Base-by-base conservation (phyloP, 2,329 filamentous ascomycete genomes). In the Albifimbria verrucaria region DNA sequence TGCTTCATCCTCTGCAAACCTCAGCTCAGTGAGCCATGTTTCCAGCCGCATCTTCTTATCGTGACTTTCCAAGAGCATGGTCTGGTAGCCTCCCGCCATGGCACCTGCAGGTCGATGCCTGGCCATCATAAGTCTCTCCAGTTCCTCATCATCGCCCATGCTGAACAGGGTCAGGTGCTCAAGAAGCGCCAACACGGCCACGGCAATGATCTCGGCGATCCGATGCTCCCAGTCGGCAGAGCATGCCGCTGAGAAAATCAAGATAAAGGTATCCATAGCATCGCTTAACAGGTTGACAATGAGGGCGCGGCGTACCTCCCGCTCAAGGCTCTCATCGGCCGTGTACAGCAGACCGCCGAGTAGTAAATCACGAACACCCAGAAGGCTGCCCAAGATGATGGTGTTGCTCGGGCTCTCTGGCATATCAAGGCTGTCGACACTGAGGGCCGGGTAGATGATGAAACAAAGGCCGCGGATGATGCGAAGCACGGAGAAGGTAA, bases 111-210 rank as follows among this genome's bases (percentile, higher is more conserved):
- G 25, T 5, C 18, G 17, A 20, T 48, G 24, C 25, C 46, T n/a
- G 5, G 46, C 46, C 9, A 48, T 48, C 32, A 39, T 39, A n/a
- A 12, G 32, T n/a, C 15, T 39, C 21, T 47, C 56, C 12, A 50
- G 45, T 55, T 60, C 61, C 15, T 65, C 59, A 25, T 66, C 65
- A 51, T 64, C 64, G 36, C 60, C 63, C 48, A 68, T 61, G 52
- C 66, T 68, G 64, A 65, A 70, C 7, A 70, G 62, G 9, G 65
- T 66, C 32, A 70, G 51, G 43, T 69, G 68, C 49, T 70, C 67
- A 20, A 64, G 46, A 11, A 68, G 58, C 1, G 68, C 68, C 51
- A 68, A 59, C 42, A 68, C 49, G 9, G 66, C 66, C 5, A 65
- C 62, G 21, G 63, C 57, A 20, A 61, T 54, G 12, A 70, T 69